Percentiles rank a stretch among this genome's conserved stretches.
These are phyloP conservation scores for Magnusiomyces ingens DNA, from an alignment of 1,139 yeast species.

Conservation along the genomic window DNA sequence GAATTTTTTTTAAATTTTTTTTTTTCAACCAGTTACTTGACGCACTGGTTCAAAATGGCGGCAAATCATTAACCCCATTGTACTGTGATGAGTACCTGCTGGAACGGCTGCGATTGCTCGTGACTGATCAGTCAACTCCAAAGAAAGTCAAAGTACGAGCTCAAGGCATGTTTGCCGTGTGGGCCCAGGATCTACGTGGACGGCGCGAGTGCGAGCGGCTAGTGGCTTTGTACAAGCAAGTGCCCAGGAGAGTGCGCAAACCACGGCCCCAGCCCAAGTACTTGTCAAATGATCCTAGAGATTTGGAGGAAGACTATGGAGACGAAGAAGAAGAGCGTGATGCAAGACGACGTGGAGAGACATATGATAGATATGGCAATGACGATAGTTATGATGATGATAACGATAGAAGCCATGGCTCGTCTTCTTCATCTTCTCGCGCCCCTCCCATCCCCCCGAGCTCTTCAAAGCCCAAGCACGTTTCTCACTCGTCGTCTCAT, in stretches of 20 bases:
- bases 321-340: conserved; percentile 15
- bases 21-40: conserved; percentile 44
- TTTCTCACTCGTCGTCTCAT: background rate
- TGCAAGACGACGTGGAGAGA: background rate
- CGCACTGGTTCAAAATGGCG: conserved; percentile 70
- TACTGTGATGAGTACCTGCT: conserved; percentile 68
- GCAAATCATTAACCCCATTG: conserved; percentile 39
- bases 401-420: conserved; percentile 6
- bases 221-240: conserved; percentile 42
- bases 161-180: conserved; percentile 48
- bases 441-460: conserved; percentile 7
- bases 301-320: conserved; percentile 24
- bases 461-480: conserved; percentile 4
- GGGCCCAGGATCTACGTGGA: conserved; percentile 54
- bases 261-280: conserved; percentile 31
- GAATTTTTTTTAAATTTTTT: background rate
- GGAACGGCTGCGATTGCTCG: conserved; percentile 55
- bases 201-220: conserved; percentile 47
- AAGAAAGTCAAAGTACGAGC: conserved; percentile 43
- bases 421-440: conserved; percentile 6
- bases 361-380: conserved; percentile 8
- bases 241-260: conserved; percentile 33
- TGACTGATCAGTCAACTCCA: conserved; percentile 40
- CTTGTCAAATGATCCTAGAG: conserved; percentile 22
- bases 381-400: conserved; percentile 12